phyloP scores from a whole-genome alignment of 2,329 filamentous ascomycete genomes.

The Diaporthe ilicicola region DNA sequence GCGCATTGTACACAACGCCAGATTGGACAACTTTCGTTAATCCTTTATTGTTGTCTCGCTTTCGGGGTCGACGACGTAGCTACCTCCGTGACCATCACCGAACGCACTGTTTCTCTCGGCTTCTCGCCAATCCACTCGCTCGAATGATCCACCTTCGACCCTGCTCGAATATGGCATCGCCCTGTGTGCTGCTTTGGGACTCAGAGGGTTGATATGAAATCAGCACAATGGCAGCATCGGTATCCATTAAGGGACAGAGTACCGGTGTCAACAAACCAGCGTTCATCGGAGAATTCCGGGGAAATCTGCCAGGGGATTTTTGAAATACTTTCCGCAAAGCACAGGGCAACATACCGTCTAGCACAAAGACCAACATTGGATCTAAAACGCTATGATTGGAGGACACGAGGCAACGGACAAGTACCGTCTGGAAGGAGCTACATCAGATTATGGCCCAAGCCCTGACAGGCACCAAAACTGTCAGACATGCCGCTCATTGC shows the following conservation, averaged over 20 bases:
- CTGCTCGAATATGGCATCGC: background rate
- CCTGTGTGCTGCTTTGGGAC: background rate
- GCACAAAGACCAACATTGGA: too few species aligned
- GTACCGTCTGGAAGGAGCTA: background rate
- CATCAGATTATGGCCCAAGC: background rate
- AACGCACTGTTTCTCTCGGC: too few species aligned
- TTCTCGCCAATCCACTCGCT: background rate
- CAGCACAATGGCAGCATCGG: background rate
- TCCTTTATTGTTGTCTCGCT: too few species aligned
- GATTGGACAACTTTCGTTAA: too few species aligned
- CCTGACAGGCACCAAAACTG: background rate
- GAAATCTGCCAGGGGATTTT: accelerated
- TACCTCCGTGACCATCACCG: background rate
- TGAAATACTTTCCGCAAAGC: background rate
- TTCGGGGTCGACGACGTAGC: background rate
- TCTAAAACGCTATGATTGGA: background rate
- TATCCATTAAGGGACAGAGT: background rate
- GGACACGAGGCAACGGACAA: background rate
- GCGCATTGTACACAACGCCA: too few species aligned
- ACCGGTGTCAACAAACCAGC: too few species aligned
- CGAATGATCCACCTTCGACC: background rate
- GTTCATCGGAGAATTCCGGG: too few species aligned
- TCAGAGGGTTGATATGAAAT: too few species aligned
- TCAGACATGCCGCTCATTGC: background rate
- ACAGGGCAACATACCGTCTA: background rate